Evolutionary conservation across 495 filamentous ascomycete genomes (phyloP), one percentile per base, ranked within the genome.

Genomic region (Lasiosphaeria miniovina): DNA sequence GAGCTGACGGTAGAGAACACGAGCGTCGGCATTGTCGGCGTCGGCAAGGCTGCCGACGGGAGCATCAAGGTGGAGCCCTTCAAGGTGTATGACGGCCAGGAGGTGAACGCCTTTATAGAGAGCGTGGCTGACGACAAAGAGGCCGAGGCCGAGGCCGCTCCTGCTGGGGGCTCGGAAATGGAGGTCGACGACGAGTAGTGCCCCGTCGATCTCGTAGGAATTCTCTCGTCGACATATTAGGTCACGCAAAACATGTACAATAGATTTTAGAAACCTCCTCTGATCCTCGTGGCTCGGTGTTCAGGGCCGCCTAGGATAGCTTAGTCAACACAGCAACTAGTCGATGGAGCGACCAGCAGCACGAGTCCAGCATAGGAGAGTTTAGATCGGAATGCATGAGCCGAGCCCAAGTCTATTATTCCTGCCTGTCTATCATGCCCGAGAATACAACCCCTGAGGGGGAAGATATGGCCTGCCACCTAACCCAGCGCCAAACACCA

Each of bases 1-100:
- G 93, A 96, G 84, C 78, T 98, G 72, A 97, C 91, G 55, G 84
- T 96, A 43, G 94, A 96, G 65, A 98, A 98, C 76, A 94, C 92
- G 52, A 96, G 90, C 63, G 83, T 98, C 45, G 91, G 89, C 52
- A 86, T 96, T 52, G 87, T 90, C 24, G 93, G 93, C 15, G 61
- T 88, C 32, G 74, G 67, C 24, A 66, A 65, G 62, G 59, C 43
- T 12, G 71, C 81, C 55, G 78, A 77, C 54, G 84, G 79, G 4
- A 71, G 73, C 65, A 66, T 70, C 67, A 83, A 78, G 65, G 74
- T 86, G 33, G 89, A 94, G 80, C 86, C 84, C 71, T 98, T 98
- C 77, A 90, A 88, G 82, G 80, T 96, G 60, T 96, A 89, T 72
- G 94, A 98, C 74, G 92, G 91, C 5, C 85, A 89, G 71, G 89